Percentiles rank a stretch among this genome's conserved stretches.
Conservation (phyloP, 208 protist genomes). For the Acanthamoeba lenticulata region DNA sequence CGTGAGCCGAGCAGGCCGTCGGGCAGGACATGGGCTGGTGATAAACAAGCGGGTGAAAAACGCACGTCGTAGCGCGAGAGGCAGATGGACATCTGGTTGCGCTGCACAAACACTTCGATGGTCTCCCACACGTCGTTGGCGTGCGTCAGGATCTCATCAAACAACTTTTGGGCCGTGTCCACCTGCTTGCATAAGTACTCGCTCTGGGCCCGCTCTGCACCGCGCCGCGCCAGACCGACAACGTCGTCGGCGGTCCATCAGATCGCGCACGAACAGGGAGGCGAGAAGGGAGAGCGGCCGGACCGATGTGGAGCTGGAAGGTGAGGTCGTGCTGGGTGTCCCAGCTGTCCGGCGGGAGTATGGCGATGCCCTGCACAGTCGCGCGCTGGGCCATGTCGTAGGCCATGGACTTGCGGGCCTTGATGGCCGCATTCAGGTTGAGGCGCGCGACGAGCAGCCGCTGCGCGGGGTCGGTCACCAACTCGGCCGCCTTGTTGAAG, state of each 20-base stretch:
- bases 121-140: not conserved
- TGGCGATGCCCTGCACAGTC: conserved; percentile 14
- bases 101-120: not conserved
- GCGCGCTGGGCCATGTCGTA: not conserved
- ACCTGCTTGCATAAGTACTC: conserved; percentile 8
- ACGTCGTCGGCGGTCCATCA: not conserved
- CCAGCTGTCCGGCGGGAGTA: conserved; percentile 33
- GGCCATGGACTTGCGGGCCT: not conserved
- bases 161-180: not conserved
- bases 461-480: not conserved
- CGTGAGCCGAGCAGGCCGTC: too few species aligned
- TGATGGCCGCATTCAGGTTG: not conserved
- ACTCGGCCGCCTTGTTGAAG: not conserved
- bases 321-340: conserved; percentile 22
- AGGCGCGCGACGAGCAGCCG: not conserved
- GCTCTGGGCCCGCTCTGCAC: conserved; percentile 10
- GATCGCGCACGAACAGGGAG: not conserved
- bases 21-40: too few species aligned
- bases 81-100: not conserved
- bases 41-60: too few species aligned
- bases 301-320: conserved; percentile 48
- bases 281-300: not conserved
- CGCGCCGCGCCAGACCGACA: too few species aligned
- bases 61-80: not conserved
- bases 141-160: not conserved